Conservation (phyloP, 2,329 filamentous ascomycete genomes). For the Myriangium duriaei region DNA sequence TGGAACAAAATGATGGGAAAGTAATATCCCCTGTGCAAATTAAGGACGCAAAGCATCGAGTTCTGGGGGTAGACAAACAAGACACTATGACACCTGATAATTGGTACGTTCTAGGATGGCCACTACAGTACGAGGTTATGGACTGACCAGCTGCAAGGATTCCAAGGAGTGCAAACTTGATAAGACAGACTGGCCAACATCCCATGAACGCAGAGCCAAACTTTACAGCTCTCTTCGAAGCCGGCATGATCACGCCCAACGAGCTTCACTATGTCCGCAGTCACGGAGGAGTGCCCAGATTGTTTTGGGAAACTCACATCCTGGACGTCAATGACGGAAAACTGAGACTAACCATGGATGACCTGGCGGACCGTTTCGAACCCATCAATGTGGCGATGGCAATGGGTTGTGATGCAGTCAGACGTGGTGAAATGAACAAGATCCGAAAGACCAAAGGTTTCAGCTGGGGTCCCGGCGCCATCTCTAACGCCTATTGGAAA, state of each 20-base stretch:
- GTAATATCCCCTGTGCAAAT: conserved; percentile 24
- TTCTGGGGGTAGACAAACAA: conserved; percentile 31
- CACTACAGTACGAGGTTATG: no score
- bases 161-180: conserved; percentile 33
- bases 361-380: conserved; percentile 30
- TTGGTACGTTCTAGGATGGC: no score
- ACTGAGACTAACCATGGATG: conserved; percentile 30
- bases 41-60: conserved; percentile 16
- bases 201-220: conserved; percentile 40
- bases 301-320: conserved; percentile 38
- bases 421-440: conserved; percentile 42
- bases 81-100: conserved; percentile 43
- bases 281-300: conserved; percentile 39
- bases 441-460: conserved; percentile 38
- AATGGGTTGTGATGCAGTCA: conserved; percentile 39
- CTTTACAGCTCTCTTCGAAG: conserved; percentile 31
- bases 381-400: conserved; percentile 37
- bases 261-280: conserved; percentile 42
- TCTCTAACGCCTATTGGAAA: conserved; percentile 41
- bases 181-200: conserved; percentile 41
- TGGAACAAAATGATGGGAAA: conserved; percentile 34
- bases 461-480: conserved; percentile 34
- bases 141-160: conserved; percentile 25
- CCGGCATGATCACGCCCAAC: conserved; percentile 40
- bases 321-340: conserved; percentile 32